Conservation (phyloP, 2,329 filamentous ascomycete genomes). For the Hirsutella thompsonii region DNA sequence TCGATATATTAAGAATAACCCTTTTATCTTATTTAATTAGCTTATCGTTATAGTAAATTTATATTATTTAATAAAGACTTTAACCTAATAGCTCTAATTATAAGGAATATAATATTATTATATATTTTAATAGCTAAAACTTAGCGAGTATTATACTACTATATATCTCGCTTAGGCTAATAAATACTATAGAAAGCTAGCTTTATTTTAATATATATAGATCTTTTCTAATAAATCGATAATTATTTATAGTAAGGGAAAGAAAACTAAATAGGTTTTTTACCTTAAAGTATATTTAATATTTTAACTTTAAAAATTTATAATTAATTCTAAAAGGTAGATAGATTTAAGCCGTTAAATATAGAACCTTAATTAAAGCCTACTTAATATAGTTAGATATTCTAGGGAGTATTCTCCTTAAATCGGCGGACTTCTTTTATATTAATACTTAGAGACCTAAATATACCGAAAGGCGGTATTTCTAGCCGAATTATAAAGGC, state of each 20-base stretch:
- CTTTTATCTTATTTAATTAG: background rate
- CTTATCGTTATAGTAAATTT: background rate
- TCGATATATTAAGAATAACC: background rate
- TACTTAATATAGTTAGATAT: background rate
- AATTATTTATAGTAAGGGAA: background rate
- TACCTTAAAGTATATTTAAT: background rate
- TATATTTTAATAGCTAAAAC: background rate
- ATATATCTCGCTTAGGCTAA: background rate
- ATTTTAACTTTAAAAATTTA: background rate
- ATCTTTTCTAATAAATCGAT: background rate
- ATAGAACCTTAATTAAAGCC: background rate
- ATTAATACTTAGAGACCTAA: background rate
- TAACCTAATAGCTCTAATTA: background rate
- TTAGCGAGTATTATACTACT: background rate
- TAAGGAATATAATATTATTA: background rate
- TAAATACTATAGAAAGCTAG: background rate
- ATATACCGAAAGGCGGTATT: background rate
- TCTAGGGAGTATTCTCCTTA: background rate
- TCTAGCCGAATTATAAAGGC: background rate
- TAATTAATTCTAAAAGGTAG: background rate
- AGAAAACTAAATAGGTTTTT: slow-evolving; percentile 1
- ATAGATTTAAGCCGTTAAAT: background rate
- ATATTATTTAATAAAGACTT: background rate
- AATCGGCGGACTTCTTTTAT: background rate
- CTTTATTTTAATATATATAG: background rate